These are phyloP conservation scores for Lablab purpureus DNA, from an alignment of 306 rosid genomes.

Conservation along the genomic window DNA sequence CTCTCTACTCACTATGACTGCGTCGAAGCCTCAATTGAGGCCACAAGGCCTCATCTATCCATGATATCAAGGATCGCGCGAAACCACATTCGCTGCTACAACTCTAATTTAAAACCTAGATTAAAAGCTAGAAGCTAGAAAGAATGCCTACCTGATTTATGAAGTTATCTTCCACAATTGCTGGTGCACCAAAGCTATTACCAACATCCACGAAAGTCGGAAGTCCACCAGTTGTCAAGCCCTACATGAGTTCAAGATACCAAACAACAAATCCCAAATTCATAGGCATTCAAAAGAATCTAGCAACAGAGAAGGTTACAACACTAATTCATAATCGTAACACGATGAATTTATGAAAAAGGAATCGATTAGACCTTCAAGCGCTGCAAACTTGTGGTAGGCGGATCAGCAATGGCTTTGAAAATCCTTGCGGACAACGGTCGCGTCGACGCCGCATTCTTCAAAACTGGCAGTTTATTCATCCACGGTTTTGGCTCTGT, in stretches of 20 bases:
- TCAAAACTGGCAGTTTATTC: slow-evolving; percentile 71
- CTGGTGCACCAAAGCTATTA: slow-evolving; percentile 97
- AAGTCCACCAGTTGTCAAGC: slow-evolving; percentile 93
- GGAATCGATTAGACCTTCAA: slow-evolving; percentile 68
- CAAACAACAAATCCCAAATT: slow-evolving; percentile 15
- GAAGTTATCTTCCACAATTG: slow-evolving; percentile 84
- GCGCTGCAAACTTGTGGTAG: slow-evolving; percentile 95
- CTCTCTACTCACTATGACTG: background rate
- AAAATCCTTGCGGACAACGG: slow-evolving; percentile 79
- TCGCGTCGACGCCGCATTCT: slow-evolving; percentile 60
- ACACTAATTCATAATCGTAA: background rate
- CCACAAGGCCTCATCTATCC: background rate
- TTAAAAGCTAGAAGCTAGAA: slow-evolving; percentile 9
- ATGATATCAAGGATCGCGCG: background rate
- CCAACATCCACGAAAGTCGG: slow-evolving; percentile 99
- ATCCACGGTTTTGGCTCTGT: slow-evolving; percentile 91
- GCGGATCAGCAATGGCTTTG: slow-evolving; percentile 98
- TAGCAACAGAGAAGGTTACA: background rate
- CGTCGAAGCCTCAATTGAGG: background rate
- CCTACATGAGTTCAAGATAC: slow-evolving; percentile 55
- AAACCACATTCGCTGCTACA: background rate
- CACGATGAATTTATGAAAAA: background rate
- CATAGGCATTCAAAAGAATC: slow-evolving; percentile 5
- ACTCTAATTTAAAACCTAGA: background rate
- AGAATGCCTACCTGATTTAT: slow-evolving; percentile 64